Percentiles rank a stretch among this genome's conserved stretches.
Evolutionary conservation across 2,329 filamentous ascomycete genomes (phyloP).

Genomic region (Aspergillus alliaceus): DNA sequence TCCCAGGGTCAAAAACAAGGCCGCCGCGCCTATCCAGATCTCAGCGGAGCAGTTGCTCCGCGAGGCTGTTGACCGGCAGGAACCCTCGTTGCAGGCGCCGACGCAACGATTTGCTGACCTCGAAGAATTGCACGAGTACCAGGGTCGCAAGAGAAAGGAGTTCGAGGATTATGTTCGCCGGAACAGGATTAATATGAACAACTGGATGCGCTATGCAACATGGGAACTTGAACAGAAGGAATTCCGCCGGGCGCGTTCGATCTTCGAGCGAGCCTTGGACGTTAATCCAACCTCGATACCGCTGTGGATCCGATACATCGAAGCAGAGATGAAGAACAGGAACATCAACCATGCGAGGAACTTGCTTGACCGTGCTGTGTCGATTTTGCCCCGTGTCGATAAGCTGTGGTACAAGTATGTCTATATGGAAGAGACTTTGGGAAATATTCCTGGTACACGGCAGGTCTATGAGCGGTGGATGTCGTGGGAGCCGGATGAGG

Average conservation of each 20-base stretch:
- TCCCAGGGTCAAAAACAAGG: conserved; percentile 98
- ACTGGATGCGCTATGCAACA: conserved; percentile 96
- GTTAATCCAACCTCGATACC: conserved; percentile 83
- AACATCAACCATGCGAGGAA: conserved; percentile 98
- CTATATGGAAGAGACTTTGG: conserved; percentile 97
- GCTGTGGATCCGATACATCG: conserved; percentile 90
- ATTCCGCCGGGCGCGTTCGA: conserved; percentile 82
- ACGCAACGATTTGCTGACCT: conserved; percentile 94
- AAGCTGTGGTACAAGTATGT: conserved; percentile 99
- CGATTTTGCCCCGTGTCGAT: conserved; percentile 83
- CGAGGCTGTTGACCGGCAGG: conserved; percentile 95
- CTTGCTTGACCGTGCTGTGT: conserved; percentile 89
- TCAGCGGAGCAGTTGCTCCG: conserved; percentile 95
- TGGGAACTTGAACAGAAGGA: conserved; percentile 99
- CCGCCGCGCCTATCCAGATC: conserved; percentile 84
- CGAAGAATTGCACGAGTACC: conserved; percentile 96
- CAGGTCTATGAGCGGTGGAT: conserved; percentile 98
- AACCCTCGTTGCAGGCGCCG: conserved; percentile 81
- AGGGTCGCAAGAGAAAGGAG: conserved; percentile 91
- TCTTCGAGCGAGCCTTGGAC: conserved; percentile 94
- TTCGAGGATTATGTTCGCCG: conserved; percentile 98
- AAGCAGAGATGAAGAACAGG: conserved; percentile 90
- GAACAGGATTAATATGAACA: conserved; percentile 94
- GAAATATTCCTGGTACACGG: conserved; percentile 86
- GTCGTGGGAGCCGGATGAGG: conserved; percentile 95